Evolutionary conservation across 257 asterid species (phyloP).

Genomic region (Scutellaria galericulata): DNA sequence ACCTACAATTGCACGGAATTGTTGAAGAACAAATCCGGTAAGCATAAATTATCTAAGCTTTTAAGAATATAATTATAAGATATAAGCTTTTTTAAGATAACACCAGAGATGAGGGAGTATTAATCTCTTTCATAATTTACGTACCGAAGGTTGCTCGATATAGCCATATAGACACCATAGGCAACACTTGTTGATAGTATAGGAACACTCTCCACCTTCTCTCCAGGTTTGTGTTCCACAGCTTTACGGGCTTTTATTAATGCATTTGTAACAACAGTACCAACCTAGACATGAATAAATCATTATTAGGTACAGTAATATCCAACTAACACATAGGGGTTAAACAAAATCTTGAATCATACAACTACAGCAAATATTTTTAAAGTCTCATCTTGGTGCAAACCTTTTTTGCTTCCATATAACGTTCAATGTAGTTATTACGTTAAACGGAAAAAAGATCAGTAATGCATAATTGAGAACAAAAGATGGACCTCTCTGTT

Average conservation of each 20-base stretch:
- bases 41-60: no score
- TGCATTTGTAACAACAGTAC: constrained; percentile 76
- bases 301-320: constrained; percentile 12
- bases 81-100: not conserved
- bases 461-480: not conserved
- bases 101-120: not conserved
- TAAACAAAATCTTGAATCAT: not conserved
- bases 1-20: no score
- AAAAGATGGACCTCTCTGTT: not conserved
- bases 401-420: not conserved
- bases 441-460: no score
- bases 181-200: constrained; percentile 77
- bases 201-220: constrained; percentile 79
- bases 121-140: constrained; percentile 26
- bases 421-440: no score
- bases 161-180: constrained; percentile 89
- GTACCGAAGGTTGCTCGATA: constrained; percentile 94
- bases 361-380: not conserved
- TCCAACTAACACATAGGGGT: not conserved
- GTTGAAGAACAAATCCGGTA: no score
- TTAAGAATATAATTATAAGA: no score
- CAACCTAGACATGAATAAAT: constrained; percentile 58
- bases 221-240: constrained; percentile 56
- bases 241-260: constrained; percentile 79
- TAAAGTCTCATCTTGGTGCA: no score